phyloP scores from a whole-genome alignment of 768 basidiomycete genomes.

The Mycena venus region DNA sequence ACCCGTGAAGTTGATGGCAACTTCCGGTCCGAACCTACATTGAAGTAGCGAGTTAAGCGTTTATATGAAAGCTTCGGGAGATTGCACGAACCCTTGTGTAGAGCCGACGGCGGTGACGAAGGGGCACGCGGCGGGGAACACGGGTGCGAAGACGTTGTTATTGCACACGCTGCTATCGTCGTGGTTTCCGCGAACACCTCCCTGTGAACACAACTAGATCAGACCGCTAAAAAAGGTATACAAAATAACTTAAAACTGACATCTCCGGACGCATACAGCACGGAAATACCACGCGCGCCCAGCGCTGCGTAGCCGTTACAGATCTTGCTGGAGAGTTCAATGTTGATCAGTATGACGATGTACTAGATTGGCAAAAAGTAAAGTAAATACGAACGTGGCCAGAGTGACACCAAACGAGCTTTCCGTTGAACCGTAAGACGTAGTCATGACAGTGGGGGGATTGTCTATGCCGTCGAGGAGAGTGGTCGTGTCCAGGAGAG shows the following conservation, averaged over 20 bases:
- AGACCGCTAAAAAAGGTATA: no score
- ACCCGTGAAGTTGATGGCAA: slow-evolving; percentile 36
- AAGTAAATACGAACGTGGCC: not conserved
- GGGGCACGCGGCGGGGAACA: slow-evolving; percentile 10
- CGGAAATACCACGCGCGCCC: not conserved
- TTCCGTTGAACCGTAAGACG: not conserved
- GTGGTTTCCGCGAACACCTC: slow-evolving; percentile 5
- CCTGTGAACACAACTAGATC: not conserved
- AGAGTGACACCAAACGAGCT: not conserved
- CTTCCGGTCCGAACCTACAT: slow-evolving; percentile 9
- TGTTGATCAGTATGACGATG: not conserved
- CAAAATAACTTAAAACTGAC: no score
- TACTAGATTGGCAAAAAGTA: no score
- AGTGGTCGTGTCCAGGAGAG: not conserved
- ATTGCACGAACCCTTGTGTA: no score
- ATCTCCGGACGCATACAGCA: not conserved
- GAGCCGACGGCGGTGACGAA: slow-evolving; percentile 3
- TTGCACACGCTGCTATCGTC: not conserved
- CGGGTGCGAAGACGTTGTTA: slow-evolving; percentile 44
- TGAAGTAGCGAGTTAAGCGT: no score
- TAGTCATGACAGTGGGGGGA: slow-evolving; percentile 1
- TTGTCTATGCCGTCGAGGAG: not conserved
- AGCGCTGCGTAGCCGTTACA: slow-evolving; percentile 11
- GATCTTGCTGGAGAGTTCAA: not conserved
- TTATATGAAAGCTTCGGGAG: no score